Conservation (phyloP, 768 basidiomycete genomes). For the Strobilomyces dryophilus region DNA sequence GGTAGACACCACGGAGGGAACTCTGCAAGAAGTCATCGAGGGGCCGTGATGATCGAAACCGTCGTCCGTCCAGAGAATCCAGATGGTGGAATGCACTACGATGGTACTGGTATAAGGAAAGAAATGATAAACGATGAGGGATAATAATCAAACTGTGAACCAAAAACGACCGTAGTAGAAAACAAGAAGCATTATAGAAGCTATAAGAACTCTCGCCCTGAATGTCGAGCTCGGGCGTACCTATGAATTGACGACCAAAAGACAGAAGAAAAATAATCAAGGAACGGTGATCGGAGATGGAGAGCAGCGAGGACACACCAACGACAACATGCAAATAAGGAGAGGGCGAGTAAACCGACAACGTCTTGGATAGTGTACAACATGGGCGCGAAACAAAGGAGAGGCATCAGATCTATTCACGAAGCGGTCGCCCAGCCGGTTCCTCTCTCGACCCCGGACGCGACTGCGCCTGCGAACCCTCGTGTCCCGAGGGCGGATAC, state of each 20-base stretch:
- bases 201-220: neutral
- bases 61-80: neutral
- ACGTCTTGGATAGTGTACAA: constrained; percentile 4
- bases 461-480: constrained; percentile 22
- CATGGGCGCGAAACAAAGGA: neutral
- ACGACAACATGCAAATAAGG: constrained; percentile 2
- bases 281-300: neutral
- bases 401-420: constrained; percentile 8
- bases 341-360: neutral
- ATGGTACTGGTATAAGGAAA: neutral
- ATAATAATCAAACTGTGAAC: neutral
- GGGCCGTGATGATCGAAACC: neutral
- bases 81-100: neutral
- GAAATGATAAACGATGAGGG: constrained; percentile 1
- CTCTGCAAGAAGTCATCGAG: constrained; percentile 9
- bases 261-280: neutral
- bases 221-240: neutral
- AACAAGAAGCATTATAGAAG: constrained; percentile 12
- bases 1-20: neutral
- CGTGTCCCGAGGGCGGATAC: constrained; percentile 39
- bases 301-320: neutral
- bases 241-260: neutral
- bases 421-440: constrained; percentile 11
- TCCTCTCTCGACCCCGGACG: constrained; percentile 28
- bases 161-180: neutral